Evolutionary conservation across 2,329 filamentous ascomycete genomes (phyloP), one percentile per base, ranked within the genome.

Genomic region (Colletotrichum sp.): DNA sequence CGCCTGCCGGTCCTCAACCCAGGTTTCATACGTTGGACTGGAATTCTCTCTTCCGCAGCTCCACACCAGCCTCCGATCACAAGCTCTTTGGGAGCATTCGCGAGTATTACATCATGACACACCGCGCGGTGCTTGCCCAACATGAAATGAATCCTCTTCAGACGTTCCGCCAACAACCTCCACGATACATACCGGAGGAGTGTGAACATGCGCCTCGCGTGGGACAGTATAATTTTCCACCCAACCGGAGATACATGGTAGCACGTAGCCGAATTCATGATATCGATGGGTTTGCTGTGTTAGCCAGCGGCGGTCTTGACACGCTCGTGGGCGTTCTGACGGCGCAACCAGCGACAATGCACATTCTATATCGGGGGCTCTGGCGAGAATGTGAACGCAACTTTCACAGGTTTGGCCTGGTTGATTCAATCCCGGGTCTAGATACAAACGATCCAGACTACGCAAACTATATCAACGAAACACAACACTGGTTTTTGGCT

Each of bases 281-380:
- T 15, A 8, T 36, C 36, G 3, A 2, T 44, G 19, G 16, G 5
- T 48, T n/a, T 48, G 9, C 19, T n/a, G 19, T 48, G 19, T 4
- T 48, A 1, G 39, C 39, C 39, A 48, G 39, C 19, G 39, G 39
- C 39, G 39, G 39, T 48, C 5, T 48, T 48, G 39, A 48, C 6
- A 48, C 8, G 3, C 39, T 48, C 39, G 16, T 48, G 39, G 39
- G 39, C 9, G 39, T 48, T 48, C 11, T 48, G 39, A 48, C 39
- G 39, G 39, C 39, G 0, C 19, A 19, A 48, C 39, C 39, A n/a
- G 3, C 0, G 19, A 48, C 19, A n/a, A 12, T 6, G 3, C 5
- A 5, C 5, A 2, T 3, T 3, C 19, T 48, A 5, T n/a, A 11
- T n/a, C 3, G 0, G 3, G 0, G 2, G 39, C 19, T 48, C 19